These are phyloP conservation scores for Logfia minima DNA, from an alignment of 129 eudicot genomes.

Conservation along the genomic window DNA sequence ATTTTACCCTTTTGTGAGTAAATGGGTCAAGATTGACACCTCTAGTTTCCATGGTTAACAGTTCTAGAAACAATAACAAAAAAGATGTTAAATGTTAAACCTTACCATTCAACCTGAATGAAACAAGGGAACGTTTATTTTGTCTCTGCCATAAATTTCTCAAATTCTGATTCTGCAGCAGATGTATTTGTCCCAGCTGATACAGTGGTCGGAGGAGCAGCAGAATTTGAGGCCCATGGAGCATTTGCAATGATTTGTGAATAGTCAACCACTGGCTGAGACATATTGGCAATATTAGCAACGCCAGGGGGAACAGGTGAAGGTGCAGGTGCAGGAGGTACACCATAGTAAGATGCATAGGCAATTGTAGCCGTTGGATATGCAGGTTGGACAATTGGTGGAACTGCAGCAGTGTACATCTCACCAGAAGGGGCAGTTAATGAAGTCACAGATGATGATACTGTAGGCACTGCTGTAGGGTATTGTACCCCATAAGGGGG, in stretches of 20 bases:
- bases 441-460: conserved; percentile 22
- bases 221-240: conserved; percentile 77
- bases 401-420: conserved; percentile 13
- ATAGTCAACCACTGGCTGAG: conserved; percentile 42
- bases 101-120: conserved; percentile 35
- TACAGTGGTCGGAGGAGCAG: conserved; percentile 41
- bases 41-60: neutral
- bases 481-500: conserved; percentile 58
- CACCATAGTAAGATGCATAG: conserved; percentile 58
- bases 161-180: conserved; percentile 59
- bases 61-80: neutral
- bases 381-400: conserved; percentile 51
- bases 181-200: conserved; percentile 45
- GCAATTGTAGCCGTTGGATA: conserved; percentile 50
- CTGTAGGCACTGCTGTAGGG: conserved; percentile 42
- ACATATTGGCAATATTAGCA: conserved; percentile 13
- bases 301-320: conserved; percentile 37
- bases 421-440: conserved; percentile 34
- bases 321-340: conserved; percentile 52
- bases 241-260: conserved; percentile 49
- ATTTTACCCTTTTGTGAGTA: neutral
- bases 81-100: neutral
- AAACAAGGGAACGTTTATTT: conserved; percentile 33
- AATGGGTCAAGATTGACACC: neutral
- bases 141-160: conserved; percentile 74